Conservation (phyloP, 139 green algal genomes). For the Picochlorum sp. region DNA sequence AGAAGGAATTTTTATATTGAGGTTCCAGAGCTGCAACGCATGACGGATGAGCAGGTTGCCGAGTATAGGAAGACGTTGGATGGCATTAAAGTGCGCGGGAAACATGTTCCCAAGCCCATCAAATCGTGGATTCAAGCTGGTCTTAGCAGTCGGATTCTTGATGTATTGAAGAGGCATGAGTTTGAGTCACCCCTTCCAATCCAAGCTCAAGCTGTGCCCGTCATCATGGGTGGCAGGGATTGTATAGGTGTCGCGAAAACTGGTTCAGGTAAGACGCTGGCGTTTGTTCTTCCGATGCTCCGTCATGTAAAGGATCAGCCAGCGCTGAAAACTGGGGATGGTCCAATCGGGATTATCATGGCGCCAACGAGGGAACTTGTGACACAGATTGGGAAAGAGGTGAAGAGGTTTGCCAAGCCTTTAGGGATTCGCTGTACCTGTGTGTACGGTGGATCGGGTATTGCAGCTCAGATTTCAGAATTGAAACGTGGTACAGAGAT, state of each 20-base stretch:
- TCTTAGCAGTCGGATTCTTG: conserved; percentile 62
- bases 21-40: conserved; percentile 57
- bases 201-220: conserved; percentile 89
- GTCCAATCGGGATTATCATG: conserved; percentile 84
- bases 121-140: conserved; percentile 78
- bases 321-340: conserved; percentile 66
- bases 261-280: conserved; percentile 93
- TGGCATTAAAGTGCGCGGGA: conserved; percentile 81
- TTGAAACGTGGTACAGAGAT: conserved; percentile 85
- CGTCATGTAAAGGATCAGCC: conserved; percentile 93
- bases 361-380: conserved; percentile 93
- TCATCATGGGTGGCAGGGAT: conserved; percentile 95
- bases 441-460: conserved; percentile 86
- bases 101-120: conserved; percentile 77
- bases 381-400: conserved; percentile 76
- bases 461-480: conserved; percentile 87
- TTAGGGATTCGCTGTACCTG: conserved; percentile 55
- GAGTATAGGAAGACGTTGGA: conserved; percentile 60
- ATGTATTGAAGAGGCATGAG: conserved; percentile 60
- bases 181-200: conserved; percentile 87
- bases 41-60: conserved; percentile 63
- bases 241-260: conserved; percentile 98
- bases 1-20: conserved; percentile 84
- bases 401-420: conserved; percentile 55
- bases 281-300: conserved; percentile 94